Conservation (phyloP, 1,139 yeast species). For the Suhomyces bribrorum region DNA sequence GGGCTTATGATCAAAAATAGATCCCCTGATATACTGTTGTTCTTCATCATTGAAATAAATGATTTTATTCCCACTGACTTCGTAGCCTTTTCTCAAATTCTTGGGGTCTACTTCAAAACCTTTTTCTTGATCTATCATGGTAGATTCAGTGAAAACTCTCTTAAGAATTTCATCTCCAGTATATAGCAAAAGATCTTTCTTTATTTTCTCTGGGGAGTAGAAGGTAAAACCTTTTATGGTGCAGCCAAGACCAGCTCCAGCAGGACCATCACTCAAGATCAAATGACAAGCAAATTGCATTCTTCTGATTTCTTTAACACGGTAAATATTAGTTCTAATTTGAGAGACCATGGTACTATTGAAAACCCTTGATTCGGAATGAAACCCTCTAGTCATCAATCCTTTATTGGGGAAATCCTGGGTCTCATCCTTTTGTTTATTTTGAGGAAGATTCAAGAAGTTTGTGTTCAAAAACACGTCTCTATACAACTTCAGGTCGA, state of each 20-base stretch:
- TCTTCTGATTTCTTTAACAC: slow-evolving; percentile 63
- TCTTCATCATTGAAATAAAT: slow-evolving; percentile 31
- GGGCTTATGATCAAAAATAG: slow-evolving; percentile 38
- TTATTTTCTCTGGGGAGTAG: slow-evolving; percentile 54
- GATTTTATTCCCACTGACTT: slow-evolving; percentile 28
- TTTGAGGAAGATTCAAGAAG: slow-evolving; percentile 23
- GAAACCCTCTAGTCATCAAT: slow-evolving; percentile 10
- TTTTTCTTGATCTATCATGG: slow-evolving; percentile 21
- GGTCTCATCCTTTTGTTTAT: slow-evolving; percentile 1
- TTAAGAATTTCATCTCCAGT: slow-evolving; percentile 52
- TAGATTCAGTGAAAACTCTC: slow-evolving; percentile 54
- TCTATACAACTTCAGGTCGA: slow-evolving; percentile 56
- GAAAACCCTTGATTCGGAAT: slow-evolving; percentile 14
- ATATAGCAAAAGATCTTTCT: slow-evolving; percentile 42
- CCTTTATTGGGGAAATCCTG: slow-evolving; percentile 7
- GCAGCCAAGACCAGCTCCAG: slow-evolving; percentile 52
- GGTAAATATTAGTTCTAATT: slow-evolving; percentile 51
- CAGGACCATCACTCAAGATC: slow-evolving; percentile 40
- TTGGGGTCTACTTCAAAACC: slow-evolving; percentile 20
- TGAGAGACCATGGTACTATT: slow-evolving; percentile 43
- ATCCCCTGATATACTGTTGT: slow-evolving; percentile 32
- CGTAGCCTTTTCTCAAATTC: slow-evolving; percentile 29
- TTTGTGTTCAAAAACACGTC: slow-evolving; percentile 53
- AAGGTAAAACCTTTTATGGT: slow-evolving; percentile 73
- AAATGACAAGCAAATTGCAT: slow-evolving; percentile 63